phyloP scores from a whole-genome alignment of 805 yeast species.

The Candida michaelii region DNA sequence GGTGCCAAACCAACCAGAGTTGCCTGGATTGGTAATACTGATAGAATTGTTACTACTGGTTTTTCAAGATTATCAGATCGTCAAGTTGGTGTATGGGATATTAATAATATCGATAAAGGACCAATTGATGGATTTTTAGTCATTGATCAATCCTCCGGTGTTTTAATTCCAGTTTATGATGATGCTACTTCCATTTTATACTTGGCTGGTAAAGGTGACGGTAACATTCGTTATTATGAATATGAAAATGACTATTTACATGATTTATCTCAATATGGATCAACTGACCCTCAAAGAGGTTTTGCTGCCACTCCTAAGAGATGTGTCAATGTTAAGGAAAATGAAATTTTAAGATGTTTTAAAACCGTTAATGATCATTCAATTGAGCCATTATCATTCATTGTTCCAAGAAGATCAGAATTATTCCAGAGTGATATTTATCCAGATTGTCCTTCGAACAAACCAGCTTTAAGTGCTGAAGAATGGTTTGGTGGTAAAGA shows the following conservation, averaged over 20 bases:
- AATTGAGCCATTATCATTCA: conserved; percentile 89
- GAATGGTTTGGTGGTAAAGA: conserved; percentile 81
- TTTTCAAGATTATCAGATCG: conserved; percentile 91
- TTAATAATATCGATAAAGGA: conserved; percentile 69
- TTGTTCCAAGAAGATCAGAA: conserved; percentile 92
- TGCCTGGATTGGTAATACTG: conserved; percentile 84
- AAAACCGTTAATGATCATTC: conserved; percentile 84
- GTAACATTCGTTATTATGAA: conserved; percentile 93
- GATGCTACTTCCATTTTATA: conserved; percentile 76
- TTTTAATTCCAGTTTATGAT: conserved; percentile 88
- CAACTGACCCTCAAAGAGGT: conserved; percentile 94
- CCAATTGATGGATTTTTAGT: conserved; percentile 87
- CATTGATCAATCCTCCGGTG: conserved; percentile 90
- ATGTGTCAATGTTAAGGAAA: conserved; percentile 72
- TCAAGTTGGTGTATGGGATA: conserved; percentile 93
- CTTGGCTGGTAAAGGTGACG: conserved; percentile 97
- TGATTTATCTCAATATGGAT: conserved; percentile 84
- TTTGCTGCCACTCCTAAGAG: conserved; percentile 87
- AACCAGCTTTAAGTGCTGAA: conserved; percentile 73
- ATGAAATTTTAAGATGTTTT: conserved; percentile 78
- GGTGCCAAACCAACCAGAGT: conserved; percentile 92
- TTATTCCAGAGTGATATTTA: conserved; percentile 89
- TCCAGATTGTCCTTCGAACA: conserved; percentile 83
- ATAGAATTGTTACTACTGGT: conserved; percentile 90
- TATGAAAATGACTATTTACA: conserved; percentile 79